Evolutionary conservation across 2,329 filamentous ascomycete genomes (phyloP), one percentile per base, ranked within the genome.

Genomic region (Pseudogymnoascus sp.): DNA sequence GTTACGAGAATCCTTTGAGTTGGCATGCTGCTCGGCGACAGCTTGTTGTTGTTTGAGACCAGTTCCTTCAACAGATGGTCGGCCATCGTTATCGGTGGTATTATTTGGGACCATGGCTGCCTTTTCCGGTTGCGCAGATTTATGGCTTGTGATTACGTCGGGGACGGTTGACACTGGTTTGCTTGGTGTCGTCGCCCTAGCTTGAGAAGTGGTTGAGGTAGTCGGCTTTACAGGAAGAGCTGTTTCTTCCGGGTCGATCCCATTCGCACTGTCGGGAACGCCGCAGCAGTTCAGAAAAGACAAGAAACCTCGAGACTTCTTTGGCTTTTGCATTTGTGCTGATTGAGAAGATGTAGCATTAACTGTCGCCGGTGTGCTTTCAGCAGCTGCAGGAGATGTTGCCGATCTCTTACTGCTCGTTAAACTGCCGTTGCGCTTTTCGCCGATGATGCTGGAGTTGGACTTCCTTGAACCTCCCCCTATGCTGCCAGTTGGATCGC

Each of bases 391-490:
- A 66, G 68, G 68, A 63, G 71, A 79, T 81, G 69, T 78, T 78
- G 70, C 79, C 80, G 66, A 82, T 84, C 72, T 82, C 80, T 76
- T 85, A 66, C 72, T 86, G 77, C 86, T 90, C 69, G 84, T 85
- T 66, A 84, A 81, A 76, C 87, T 90, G 69, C 85, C 84, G 76
- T 88, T 88, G 71, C 85, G 80, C 70, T 83, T 82, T 68, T 82
- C 79, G 66, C 82, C 85, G 63, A 85, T 76, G 69, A 87, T 84
- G 75, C 86, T 89, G 68, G 80, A 78, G 76, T 82, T 86, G 65
- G 84, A 87, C 68, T 84, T 85, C 75, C 85, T 88, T 59, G 88
- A 89, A 68, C 82, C 80, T 64, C 82, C 82, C 68, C 83, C 82
- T 69, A 86, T 84, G 72, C 84, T 88, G 70, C 85, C 85, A 73